phyloP scores from a whole-genome alignment of 331 rosid species.

The Telfairia occidentalis region DNA sequence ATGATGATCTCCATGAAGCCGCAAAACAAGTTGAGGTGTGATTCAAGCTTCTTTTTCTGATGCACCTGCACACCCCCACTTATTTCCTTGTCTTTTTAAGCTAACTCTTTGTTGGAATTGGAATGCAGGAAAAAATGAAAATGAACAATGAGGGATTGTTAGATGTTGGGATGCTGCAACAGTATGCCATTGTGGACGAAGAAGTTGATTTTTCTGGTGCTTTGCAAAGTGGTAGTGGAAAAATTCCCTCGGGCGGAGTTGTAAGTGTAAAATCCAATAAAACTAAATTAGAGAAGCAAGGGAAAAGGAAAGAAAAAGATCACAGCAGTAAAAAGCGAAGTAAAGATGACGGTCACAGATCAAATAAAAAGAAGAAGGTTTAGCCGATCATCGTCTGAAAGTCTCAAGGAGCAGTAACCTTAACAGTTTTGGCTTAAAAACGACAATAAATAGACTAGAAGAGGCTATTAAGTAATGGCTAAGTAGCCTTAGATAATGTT shows the following conservation, averaged over 20 bases:
- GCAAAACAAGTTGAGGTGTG: constrained; percentile 77
- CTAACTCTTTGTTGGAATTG: neutral
- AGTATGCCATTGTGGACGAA: constrained; percentile 49
- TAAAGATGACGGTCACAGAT: constrained; percentile 34
- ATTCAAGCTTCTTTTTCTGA: constrained; percentile 1
- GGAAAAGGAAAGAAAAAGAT: constrained; percentile 32
- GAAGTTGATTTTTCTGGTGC: constrained; percentile 39
- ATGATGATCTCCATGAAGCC: constrained; percentile 68
- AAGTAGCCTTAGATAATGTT: neutral
- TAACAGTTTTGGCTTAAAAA: neutral
- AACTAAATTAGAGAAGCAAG: constrained; percentile 25
- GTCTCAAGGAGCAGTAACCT: neutral
- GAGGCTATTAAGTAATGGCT: neutral
- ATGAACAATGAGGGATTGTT: constrained; percentile 32
- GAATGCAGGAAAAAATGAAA: constrained; percentile 48
- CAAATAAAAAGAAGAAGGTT: constrained; percentile 43
- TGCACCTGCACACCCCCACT: neutral
- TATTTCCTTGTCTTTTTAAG: neutral
- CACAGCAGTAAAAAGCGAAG: constrained; percentile 44
- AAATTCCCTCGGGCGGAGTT: constrained; percentile 49
- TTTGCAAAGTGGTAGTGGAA: constrained; percentile 43
- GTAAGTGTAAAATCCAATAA: constrained; percentile 49
- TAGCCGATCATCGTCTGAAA: neutral
- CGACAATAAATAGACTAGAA: neutral
- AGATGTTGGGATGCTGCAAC: constrained; percentile 43